Evolutionary conservation across 257 asterid genomes (phyloP).

Genomic region (Jacaranda mimosifolia): DNA sequence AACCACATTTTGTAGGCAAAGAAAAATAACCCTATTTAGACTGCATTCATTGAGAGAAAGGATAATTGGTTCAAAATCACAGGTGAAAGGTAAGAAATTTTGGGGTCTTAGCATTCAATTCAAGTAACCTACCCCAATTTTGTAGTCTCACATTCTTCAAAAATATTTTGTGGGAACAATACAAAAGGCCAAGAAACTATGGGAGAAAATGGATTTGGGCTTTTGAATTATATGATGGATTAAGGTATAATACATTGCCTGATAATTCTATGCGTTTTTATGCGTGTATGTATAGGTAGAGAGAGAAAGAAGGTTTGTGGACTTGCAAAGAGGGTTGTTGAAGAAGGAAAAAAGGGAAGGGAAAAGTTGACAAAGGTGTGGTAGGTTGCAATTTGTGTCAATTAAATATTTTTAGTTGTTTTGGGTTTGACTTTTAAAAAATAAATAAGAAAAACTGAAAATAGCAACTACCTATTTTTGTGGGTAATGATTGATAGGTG

Average conservation of each 20-base stretch:
- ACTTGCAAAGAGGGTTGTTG: conserved; percentile 25
- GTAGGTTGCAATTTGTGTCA: conserved; percentile 17
- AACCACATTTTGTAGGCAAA: no score
- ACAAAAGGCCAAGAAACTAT: conserved; percentile 5
- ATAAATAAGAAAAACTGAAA: conserved; percentile 5
- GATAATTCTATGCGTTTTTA: not conserved
- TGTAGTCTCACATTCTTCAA: conserved; percentile 89
- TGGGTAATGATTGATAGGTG: conserved; percentile 42
- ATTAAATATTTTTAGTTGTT: not conserved
- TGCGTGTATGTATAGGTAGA: conserved; percentile 33
- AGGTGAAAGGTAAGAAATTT: no score
- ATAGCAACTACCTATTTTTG: conserved; percentile 13
- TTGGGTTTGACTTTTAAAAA: conserved; percentile 35
- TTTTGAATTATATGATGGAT: conserved; percentile 23
- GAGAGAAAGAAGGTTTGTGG: conserved; percentile 39
- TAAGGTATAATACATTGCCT: conserved; percentile 1
- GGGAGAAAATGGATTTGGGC: conserved; percentile 36
- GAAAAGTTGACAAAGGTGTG: conserved; percentile 28
- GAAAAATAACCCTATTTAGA: no score
- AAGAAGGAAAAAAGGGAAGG: conserved; percentile 10
- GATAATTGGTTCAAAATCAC: no score
- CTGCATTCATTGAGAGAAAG: no score
- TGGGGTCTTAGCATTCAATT: no score
- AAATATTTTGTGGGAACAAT: conserved; percentile 33
- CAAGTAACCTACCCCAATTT: conserved; percentile 74